phyloP scores from a whole-genome alignment of 1,284 basidiomycete species.

The Rhodotorula sp. region DNA sequence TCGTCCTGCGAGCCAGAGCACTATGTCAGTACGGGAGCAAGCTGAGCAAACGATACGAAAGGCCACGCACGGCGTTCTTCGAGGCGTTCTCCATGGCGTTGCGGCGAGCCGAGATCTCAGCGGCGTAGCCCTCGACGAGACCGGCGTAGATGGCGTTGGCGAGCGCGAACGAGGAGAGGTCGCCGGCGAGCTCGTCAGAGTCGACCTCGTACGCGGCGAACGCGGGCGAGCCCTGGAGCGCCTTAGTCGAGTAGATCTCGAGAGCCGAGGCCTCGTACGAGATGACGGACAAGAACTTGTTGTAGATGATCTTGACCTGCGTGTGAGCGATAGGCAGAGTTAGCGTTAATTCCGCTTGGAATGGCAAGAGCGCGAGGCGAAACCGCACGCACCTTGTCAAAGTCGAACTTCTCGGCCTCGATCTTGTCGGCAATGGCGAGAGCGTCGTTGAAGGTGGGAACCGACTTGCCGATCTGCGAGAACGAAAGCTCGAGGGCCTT shows the following conservation, averaged over 20 bases:
- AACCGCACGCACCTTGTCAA: conserved; percentile 64
- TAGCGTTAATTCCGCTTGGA: background rate
- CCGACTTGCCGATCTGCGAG: conserved; percentile 96
- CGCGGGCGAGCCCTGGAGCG: conserved; percentile 64
- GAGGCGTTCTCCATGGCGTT: conserved; percentile 99
- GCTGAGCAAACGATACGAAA: background rate
- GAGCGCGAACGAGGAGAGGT: conserved; percentile 91
- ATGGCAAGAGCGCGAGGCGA: background rate
- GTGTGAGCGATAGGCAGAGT: background rate
- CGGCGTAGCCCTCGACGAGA: conserved; percentile 92
- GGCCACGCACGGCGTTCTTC: conserved; percentile 70
- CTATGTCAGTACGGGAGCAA: background rate
- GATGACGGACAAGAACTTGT: conserved; percentile 87
- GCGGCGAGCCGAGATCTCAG: conserved; percentile 69
- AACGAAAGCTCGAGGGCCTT: conserved; percentile 80
- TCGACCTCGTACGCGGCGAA: conserved; percentile 82
- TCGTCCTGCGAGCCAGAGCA: conserved; percentile 53
- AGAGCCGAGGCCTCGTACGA: conserved; percentile 80
- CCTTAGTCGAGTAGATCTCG: conserved; percentile 77
- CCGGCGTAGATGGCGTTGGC: conserved; percentile 96
- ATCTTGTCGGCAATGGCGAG: conserved; percentile 91
- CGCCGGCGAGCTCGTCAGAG: conserved; percentile 73
- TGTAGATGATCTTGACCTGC: conserved; percentile 77
- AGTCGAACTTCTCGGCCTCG: conserved; percentile 77
- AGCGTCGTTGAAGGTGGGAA: conserved; percentile 96